These are phyloP conservation scores for Wickerhamomyces strasburgensis DNA, from an alignment of 805 yeast genomes.

Conservation along the genomic window DNA sequence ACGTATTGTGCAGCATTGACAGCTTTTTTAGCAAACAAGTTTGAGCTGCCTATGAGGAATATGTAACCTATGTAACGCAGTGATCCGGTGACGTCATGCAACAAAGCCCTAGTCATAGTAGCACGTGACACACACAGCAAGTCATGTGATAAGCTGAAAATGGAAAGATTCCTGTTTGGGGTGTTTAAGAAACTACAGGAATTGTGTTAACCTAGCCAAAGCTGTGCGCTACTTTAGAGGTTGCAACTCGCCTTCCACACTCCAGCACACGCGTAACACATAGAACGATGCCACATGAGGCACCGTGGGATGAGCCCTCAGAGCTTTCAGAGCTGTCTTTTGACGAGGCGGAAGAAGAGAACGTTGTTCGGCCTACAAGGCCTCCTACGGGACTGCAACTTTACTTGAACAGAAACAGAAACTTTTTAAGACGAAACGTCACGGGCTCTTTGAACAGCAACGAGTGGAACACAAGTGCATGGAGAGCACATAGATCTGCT, in stretches of 20 bases:
- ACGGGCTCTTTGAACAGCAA: neutral
- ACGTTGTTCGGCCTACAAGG: slow-evolving; percentile 1
- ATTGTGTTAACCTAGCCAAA: no score
- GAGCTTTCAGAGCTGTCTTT: neutral
- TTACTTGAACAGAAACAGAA: neutral
- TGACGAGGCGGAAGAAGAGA: slow-evolving; percentile 1
- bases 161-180: no score
- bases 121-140: no score
- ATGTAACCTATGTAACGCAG: no score
- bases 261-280: neutral
- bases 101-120: no score
- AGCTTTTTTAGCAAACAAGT: no score
- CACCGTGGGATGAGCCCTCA: neutral
- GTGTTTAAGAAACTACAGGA: no score
- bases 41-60: no score
- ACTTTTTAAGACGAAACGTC: neutral
- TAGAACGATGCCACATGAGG: neutral
- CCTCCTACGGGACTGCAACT: neutral
- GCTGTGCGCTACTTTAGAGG: no score
- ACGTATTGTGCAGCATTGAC: no score
- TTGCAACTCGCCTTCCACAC: neutral
- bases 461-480: neutral
- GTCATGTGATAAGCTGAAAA: no score
- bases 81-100: no score
- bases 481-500: neutral